These are phyloP conservation scores for Paramecium tetraurelia DNA, from an alignment of 73 alveolate genomes.

Conservation along the genomic window DNA sequence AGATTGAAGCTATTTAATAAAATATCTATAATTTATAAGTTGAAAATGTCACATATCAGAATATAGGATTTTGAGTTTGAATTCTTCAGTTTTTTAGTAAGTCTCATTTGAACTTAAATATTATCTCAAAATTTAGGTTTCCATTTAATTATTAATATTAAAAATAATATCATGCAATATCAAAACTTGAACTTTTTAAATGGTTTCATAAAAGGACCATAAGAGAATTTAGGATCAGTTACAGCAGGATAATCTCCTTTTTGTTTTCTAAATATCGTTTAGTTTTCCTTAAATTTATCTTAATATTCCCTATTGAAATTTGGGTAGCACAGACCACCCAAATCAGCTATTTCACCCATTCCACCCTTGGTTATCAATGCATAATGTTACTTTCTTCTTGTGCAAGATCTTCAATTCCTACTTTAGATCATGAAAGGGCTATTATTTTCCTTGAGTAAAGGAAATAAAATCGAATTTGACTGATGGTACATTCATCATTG, in stretches of 20 bases:
- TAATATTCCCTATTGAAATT: constrained; percentile 36
- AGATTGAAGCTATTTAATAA: neutral
- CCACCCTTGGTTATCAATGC: neutral
- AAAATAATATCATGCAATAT: neutral
- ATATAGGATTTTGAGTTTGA: neutral
- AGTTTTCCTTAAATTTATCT: constrained; percentile 39
- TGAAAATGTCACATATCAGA: neutral
- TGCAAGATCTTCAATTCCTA: constrained; percentile 17
- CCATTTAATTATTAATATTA: neutral
- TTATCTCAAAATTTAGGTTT: neutral
- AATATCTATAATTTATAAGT: neutral
- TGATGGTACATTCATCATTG: constrained; percentile 46
- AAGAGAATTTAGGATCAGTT: constrained; percentile 19
- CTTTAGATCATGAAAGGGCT: constrained; percentile 19
- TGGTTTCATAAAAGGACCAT: constrained; percentile 48
- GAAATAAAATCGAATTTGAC: constrained; percentile 25
- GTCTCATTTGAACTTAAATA: constrained; percentile 20
- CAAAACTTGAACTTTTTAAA: constrained; percentile 40
- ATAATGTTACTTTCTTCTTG: neutral
- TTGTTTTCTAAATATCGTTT: constrained; percentile 9
- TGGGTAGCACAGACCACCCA: constrained; percentile 39
- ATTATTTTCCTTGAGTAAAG: neutral
- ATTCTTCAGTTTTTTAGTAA: neutral
- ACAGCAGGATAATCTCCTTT: constrained; percentile 50
- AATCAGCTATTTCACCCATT: constrained; percentile 49